phyloP scores from a whole-genome alignment of 139 green algal species.

The Picochlorum sp. region DNA sequence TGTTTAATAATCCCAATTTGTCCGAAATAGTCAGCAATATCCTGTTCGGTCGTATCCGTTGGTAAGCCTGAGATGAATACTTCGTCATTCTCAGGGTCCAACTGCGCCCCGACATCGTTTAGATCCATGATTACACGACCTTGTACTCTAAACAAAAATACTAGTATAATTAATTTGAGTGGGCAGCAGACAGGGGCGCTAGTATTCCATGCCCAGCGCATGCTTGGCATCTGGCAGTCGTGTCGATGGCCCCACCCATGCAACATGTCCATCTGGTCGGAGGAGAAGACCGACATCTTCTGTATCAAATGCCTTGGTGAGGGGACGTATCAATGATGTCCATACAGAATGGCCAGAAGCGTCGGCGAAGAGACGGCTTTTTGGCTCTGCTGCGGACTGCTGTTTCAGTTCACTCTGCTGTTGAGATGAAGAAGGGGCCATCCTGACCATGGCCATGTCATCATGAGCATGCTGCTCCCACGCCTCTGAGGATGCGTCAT shows the following conservation, averaged over 20 bases:
- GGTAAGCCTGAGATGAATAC: constrained; percentile 58
- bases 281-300: constrained; percentile 48
- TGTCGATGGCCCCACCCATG: constrained; percentile 30
- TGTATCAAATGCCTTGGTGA: background rate
- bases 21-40: constrained; percentile 71
- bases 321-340: background rate
- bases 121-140: background rate
- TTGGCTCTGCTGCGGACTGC: too few species aligned
- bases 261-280: constrained; percentile 73
- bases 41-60: constrained; percentile 42
- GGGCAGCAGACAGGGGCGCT: too few species aligned
- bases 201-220: too few species aligned
- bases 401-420: too few species aligned
- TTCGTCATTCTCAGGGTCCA: constrained; percentile 48
- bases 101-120: constrained; percentile 2
- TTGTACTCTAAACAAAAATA: too few species aligned
- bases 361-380: too few species aligned
- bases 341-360: too few species aligned
- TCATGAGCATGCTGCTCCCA: too few species aligned
- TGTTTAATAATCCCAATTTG: constrained; percentile 61
- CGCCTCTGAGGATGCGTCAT: too few species aligned
- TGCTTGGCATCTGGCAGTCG: background rate
- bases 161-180: too few species aligned
- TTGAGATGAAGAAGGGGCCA: too few species aligned
- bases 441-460: too few species aligned